Evolutionary conservation across 2,329 filamentous ascomycete species (phyloP), one percentile per base, ranked within the genome.

Genomic region (Thelonectria rubi): DNA sequence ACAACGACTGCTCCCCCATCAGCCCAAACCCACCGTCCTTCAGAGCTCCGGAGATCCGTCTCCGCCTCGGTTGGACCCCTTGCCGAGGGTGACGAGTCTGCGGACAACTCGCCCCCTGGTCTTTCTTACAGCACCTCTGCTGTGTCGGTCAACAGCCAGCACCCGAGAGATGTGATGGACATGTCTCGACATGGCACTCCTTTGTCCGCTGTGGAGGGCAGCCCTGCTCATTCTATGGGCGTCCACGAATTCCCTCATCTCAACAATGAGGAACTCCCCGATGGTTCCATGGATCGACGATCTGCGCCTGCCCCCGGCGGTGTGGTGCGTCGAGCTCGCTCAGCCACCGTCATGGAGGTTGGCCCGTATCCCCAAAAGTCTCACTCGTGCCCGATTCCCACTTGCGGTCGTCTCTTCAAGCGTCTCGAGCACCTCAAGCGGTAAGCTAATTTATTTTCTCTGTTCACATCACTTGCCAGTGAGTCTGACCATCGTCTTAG

Each of bases 371-470:
- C 95, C 53, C 93, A 97, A 76, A 99, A 99, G 80, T 97, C 94
- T 42, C 95, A 99, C 80, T 98, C 94, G 2, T 99, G 95, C 82
- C 95, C 95, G n/a, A 99, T 99, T 73, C 95, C 95, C 26, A 96
- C 94, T 57, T 99, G 95, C 77, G 95, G 95, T 56, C 91, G 95
- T 74, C 87, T 97, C 65, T 99, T 99, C 87, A 99, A 99, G 89
- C 90, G 95, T 79, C 88, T 99, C 83, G 95, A 99, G 83, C 95
- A 99, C 82, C 88, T 99, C 75, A 99, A 99, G 87, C 90, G 94
- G 93, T 97, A 92, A 88, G 75, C 74, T 73, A 76, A 67, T 76
- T 79, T 77, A 68, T 76, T 79, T 77, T 69, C 67, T 74, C 79
- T 77, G 72, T 77, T 71, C 8, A 37, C n/a, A 54, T 15, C 30